A percentile compares a stretch with the other conserved stretches of the same genome.
phyloP scores from a whole-genome alignment of 177 flowering plant genomes.

The Vitis hybrid region DNA sequence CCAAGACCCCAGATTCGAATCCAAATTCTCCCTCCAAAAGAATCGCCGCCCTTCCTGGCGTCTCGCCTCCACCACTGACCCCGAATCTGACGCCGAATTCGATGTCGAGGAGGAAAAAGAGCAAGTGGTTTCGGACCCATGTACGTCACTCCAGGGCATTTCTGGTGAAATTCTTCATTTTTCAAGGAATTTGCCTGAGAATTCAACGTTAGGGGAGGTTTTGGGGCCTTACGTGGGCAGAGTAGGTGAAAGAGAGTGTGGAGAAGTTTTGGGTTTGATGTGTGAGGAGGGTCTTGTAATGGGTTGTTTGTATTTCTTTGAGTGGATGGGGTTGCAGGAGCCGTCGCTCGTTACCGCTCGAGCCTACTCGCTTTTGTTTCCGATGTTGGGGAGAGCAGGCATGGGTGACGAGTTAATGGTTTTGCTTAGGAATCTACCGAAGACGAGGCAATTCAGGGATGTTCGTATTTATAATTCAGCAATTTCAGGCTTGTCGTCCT shows the following conservation, averaged over 20 bases:
- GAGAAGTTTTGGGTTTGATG: constrained; percentile 55
- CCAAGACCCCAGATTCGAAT: constrained; percentile 50
- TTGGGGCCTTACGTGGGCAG: constrained; percentile 52
- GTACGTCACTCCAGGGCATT: constrained; percentile 28
- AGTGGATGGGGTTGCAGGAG: constrained; percentile 90
- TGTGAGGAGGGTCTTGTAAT: constrained; percentile 52
- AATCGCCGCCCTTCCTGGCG: constrained; percentile 74
- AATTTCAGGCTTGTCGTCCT: constrained; percentile 63
- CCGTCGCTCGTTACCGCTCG: constrained; percentile 60
- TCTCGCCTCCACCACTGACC: constrained; percentile 27
- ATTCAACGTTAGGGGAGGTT: constrained; percentile 65
- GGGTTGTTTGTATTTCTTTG: constrained; percentile 71
- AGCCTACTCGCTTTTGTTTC: constrained; percentile 68
- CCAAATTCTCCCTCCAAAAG: constrained; percentile 44
- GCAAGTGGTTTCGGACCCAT: constrained; percentile 12
- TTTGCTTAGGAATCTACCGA: constrained; percentile 61
- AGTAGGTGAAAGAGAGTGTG: constrained; percentile 52
- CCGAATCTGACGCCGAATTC: constrained; percentile 7
- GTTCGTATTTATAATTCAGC: constrained; percentile 80
- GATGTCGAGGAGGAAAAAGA: constrained; percentile 15
- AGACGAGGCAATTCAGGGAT: constrained; percentile 47
- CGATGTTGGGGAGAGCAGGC: constrained; percentile 58
- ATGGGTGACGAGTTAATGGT: constrained; percentile 68
- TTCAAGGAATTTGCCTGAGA: constrained; percentile 55
- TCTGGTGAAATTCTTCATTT: constrained; percentile 58